These are phyloP conservation scores for Parietichytrium sp. DNA, from an alignment of 108 stramenopile species.

Conservation along the genomic window DNA sequence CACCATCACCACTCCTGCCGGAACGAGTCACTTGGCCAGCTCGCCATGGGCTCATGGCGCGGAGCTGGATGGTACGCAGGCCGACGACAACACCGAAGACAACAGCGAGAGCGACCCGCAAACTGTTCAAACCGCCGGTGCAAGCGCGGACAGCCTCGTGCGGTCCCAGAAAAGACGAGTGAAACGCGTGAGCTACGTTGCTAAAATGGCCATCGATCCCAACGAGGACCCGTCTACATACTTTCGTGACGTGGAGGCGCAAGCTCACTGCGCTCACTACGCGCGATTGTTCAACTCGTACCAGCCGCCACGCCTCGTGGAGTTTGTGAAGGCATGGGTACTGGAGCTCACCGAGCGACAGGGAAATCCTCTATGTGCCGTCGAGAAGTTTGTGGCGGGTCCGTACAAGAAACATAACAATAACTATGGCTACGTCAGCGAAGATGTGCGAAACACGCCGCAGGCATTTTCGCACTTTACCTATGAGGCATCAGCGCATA, in stretches of 20 bases:
- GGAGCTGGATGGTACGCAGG: background rate
- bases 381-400: conserved; percentile 19
- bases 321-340: conserved; percentile 28
- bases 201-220: conserved; percentile 23
- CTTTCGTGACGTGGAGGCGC: conserved; percentile 26
- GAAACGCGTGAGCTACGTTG: conserved; percentile 29
- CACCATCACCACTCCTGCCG: background rate
- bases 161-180: too few species aligned
- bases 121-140: background rate
- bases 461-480: conserved; percentile 38
- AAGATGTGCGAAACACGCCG: background rate
- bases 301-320: conserved; percentile 12
- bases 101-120: background rate
- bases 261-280: conserved; percentile 35
- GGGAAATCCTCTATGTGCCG: background rate
- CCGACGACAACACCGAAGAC: background rate
- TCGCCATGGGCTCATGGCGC: background rate
- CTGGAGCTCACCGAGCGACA: conserved; percentile 27
- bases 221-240: conserved; percentile 37
- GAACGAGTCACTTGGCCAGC: background rate
- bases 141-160: too few species aligned
- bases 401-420: conserved; percentile 12
- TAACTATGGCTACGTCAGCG: conserved; percentile 18
- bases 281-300: conserved; percentile 20
- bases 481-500: background rate